Conservation (phyloP, 306 rosid species). For the Phaseolus lunatus region DNA sequence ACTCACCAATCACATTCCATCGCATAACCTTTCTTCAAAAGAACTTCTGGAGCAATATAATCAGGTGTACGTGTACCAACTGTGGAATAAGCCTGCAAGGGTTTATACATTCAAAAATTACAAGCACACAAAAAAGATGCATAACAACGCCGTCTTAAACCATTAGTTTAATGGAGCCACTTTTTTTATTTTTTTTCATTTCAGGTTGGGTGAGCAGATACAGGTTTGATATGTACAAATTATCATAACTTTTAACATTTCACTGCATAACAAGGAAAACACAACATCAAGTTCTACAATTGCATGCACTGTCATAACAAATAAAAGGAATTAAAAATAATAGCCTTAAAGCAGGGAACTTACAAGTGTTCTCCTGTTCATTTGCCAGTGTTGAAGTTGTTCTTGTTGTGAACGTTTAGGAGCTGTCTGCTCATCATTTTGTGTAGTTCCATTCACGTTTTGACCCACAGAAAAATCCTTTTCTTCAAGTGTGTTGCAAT, state of each 20-base stretch:
- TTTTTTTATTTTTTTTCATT: constrained; percentile 3
- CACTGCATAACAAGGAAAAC: constrained; percentile 25
- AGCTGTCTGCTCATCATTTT: constrained; percentile 65
- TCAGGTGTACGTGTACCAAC: constrained; percentile 99
- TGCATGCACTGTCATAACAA: constrained; percentile 26
- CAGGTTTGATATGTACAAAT: constrained; percentile 7
- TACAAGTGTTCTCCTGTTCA: constrained; percentile 95
- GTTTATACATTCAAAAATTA: constrained; percentile 43
- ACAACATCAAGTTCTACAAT: constrained; percentile 26
- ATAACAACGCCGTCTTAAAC: constrained; percentile 6
- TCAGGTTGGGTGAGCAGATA: background rate
- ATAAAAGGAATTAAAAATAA: constrained; percentile 19
- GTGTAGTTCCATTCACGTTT: constrained; percentile 63
- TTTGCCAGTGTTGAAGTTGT: constrained; percentile 95
- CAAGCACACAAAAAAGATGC: constrained; percentile 26
- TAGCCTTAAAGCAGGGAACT: constrained; percentile 46
- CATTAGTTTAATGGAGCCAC: constrained; percentile 26
- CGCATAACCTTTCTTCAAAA: constrained; percentile 94
- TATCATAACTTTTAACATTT: constrained; percentile 21
- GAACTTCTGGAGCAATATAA: constrained; percentile 99
- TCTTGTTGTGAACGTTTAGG: constrained; percentile 95
- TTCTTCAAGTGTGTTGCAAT: constrained; percentile 85
- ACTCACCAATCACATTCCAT: constrained; percentile 99
- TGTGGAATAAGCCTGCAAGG: constrained; percentile 96
- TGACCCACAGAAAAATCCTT: constrained; percentile 72